Base-by-base conservation (phyloP, 1,139 yeast species). In the Taiozyma onychis region DNA sequence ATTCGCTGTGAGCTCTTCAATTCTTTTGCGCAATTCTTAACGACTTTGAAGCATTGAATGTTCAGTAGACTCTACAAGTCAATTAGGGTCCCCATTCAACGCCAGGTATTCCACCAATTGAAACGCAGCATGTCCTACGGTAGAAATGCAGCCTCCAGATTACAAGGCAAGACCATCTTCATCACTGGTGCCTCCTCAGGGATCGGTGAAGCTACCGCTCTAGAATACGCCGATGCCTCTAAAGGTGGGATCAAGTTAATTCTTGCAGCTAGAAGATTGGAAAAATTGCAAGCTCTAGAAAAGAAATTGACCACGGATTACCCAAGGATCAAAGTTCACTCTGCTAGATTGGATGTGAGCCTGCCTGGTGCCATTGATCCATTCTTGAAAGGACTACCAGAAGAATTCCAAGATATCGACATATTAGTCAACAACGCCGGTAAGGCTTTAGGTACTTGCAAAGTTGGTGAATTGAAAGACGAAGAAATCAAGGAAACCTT, bases 401-500 rank as follows among this genome's bases (percentile, higher is more conserved):
- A 58, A 34, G 85, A 78, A 39, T 81, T 80, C 61, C 66, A 74
- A 44, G 81, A 78, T 54, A 75, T 82, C 54, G 88, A 83, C 64
- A 78, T 88, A 39, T 73, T 88, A 51, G 71, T 88, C 54, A 88
- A 88, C 72, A 88, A 88, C 64, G 95, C 95, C 8, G 96, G 96
- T 41, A 78, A 84, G 68, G 95, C 93, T 2, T 71, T 80, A 46
- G 96, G 96, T 27, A 70, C 70, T 45, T 90, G 79, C 34, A 65
- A 68, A 42, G 87, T 87, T 30, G 95, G 93, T 14, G 71, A 71
- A 3, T 76, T 86, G 50, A 63, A 67, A 2, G 70, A 71, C 28
- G 67, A 68, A 2, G 93, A 86, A 57, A 73, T 87, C 46, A 74
- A 75, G 47, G 79, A 77, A 39, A 84, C 85, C 85, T 75, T 83